phyloP scores from a whole-genome alignment of 2,329 filamentous ascomycete genomes.

The Xylaria multiplex region DNA sequence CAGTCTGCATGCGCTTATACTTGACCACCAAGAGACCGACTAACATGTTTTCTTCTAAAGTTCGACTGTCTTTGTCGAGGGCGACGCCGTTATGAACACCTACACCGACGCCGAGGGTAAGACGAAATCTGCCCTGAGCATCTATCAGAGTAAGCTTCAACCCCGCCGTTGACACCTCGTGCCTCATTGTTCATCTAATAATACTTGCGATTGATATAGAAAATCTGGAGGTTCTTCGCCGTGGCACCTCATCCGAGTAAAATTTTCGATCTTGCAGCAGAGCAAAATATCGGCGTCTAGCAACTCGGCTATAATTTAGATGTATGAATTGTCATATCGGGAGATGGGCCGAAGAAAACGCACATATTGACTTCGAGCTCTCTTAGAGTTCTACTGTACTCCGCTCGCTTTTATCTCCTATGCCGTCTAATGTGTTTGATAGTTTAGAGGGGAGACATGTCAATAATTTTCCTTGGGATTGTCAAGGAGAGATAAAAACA shows the following conservation, averaged over 20 bases:
- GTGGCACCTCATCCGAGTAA: conserved; percentile 37
- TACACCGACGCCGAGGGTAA: conserved; percentile 79
- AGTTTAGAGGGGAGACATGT: conserved; percentile 3
- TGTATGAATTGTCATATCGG: neutral
- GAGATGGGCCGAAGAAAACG: neutral
- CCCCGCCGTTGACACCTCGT: neutral
- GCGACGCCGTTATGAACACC: conserved; percentile 74
- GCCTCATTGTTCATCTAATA: neutral
- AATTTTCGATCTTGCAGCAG: neutral
- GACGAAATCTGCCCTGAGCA: conserved; percentile 69
- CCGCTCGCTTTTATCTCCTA: conserved; percentile 27
- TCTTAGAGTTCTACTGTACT: conserved; percentile 13
- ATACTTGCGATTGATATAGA: conserved; percentile 48
- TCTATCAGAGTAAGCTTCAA: conserved; percentile 78
- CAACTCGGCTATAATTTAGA: neutral
- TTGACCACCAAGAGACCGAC: conserved; percentile 8
- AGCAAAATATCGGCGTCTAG: neutral
- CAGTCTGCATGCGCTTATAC: neutral
- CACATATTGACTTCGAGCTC: neutral
- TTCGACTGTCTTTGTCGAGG: conserved; percentile 83
- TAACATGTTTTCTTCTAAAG: conserved; percentile 56
- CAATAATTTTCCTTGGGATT: neutral
- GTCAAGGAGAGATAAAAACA: neutral
- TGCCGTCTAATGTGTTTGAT: conserved; percentile 13
- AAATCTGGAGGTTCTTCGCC: conserved; percentile 59